phyloP scores from a whole-genome alignment of 495 filamentous ascomycete genomes.

The Clavariopsis aquatica region DNA sequence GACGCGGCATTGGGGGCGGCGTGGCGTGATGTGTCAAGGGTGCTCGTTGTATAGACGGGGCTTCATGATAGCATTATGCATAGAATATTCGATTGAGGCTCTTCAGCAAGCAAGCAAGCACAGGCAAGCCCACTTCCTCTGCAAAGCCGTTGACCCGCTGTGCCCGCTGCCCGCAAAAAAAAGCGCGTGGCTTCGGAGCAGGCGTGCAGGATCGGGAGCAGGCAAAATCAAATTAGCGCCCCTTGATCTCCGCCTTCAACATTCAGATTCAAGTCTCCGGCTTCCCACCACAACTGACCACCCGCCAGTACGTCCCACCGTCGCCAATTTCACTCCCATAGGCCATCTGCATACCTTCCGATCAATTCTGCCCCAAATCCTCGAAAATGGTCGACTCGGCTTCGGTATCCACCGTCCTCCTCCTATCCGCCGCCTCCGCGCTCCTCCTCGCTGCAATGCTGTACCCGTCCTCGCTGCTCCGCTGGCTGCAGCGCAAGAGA shows the following conservation, averaged over 20 bases:
- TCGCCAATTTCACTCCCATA: background rate
- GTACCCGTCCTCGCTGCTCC: conserved; percentile 52
- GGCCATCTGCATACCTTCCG: background rate
- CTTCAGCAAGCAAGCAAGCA: background rate
- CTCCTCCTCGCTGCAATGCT: conserved; percentile 45
- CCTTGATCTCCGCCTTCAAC: background rate
- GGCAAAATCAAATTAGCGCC: conserved; percentile 2
- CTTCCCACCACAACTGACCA: too few species aligned
- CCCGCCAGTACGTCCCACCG: too few species aligned
- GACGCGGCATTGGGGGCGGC: background rate
- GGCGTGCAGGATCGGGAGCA: background rate
- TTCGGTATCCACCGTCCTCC: conserved; percentile 33
- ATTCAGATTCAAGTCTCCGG: background rate
- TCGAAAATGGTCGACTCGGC: conserved; percentile 29
- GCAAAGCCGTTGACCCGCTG: background rate
- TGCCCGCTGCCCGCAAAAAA: background rate
- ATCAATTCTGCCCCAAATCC: background rate
- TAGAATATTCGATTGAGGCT: conserved; percentile 5
- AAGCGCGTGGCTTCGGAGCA: conserved; percentile 8
- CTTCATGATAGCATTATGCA: conserved; percentile 22
- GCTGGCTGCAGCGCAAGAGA: conserved; percentile 73
- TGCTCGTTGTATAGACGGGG: background rate
- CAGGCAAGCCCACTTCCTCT: background rate
- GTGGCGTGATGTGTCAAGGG: conserved; percentile 1
- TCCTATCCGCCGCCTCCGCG: conserved; percentile 33